A percentile compares a stretch with the other conserved stretches of the same genome.
Conservation (phyloP, 2,329 filamentous ascomycete species). For the Magnaporthiopsis incrustans region DNA sequence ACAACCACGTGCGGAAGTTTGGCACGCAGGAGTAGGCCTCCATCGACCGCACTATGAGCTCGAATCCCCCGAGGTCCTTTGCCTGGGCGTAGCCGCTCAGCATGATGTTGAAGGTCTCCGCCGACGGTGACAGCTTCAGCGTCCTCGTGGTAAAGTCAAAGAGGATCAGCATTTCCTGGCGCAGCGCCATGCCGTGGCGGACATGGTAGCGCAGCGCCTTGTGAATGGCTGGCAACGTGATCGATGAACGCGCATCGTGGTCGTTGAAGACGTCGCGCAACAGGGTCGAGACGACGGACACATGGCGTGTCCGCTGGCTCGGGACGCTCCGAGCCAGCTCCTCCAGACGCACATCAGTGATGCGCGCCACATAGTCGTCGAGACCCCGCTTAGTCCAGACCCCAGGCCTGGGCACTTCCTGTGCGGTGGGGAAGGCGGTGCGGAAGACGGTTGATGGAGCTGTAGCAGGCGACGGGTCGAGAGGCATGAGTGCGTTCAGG, state of each 20-base stretch:
- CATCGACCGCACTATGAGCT: conserved; percentile 33
- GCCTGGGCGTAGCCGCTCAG: conserved; percentile 31
- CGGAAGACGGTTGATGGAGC: neutral
- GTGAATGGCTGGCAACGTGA: conserved; percentile 34
- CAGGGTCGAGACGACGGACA: conserved; percentile 21
- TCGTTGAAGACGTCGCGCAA: conserved; percentile 32
- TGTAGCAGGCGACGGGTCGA: conserved; percentile 9
- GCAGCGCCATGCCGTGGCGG: conserved; percentile 13
- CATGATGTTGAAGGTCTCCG: conserved; percentile 40
- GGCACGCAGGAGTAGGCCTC: conserved; percentile 27
- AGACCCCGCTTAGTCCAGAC: neutral
- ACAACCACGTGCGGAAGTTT: conserved; percentile 38
- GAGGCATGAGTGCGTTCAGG: neutral
- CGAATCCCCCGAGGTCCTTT: conserved; percentile 34
- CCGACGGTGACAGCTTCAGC: conserved; percentile 26
- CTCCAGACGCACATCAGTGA: neutral
- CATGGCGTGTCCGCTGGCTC: conserved; percentile 6
- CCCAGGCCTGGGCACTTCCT: conserved; percentile 2
- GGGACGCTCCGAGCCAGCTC: neutral
- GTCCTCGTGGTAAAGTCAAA: conserved; percentile 19
- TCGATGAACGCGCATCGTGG: conserved; percentile 20
- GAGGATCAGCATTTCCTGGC: conserved; percentile 20
- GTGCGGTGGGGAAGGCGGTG: neutral
- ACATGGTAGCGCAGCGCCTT: conserved; percentile 35
- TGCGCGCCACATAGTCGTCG: neutral